A percentile compares a stretch with the other conserved stretches of the same genome.
These are phyloP conservation scores for Ogataea ganodermae DNA, from an alignment of 805 yeast species.

Conservation along the genomic window DNA sequence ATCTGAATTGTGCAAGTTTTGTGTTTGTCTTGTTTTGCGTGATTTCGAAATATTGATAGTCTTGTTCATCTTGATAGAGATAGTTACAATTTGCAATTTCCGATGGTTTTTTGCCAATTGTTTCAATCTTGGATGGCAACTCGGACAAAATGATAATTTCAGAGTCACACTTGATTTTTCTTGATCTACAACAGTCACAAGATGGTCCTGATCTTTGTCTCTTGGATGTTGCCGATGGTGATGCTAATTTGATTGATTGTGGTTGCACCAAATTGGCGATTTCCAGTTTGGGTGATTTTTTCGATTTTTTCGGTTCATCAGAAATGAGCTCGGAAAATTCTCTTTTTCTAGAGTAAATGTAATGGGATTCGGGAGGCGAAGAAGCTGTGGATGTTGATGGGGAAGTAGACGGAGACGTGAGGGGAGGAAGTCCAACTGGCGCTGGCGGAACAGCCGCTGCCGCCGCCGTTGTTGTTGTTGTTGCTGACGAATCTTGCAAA, in stretches of 20 bases:
- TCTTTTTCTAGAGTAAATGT: conserved; percentile 16
- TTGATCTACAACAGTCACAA: conserved; percentile 67
- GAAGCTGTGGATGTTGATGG: not conserved
- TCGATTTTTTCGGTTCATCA: conserved; percentile 12
- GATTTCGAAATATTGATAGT: conserved; percentile 34
- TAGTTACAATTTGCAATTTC: conserved; percentile 35
- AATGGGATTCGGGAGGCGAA: conserved; percentile 1
- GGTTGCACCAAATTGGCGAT: conserved; percentile 24
- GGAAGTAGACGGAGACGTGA: not conserved
- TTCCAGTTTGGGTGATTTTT: conserved; percentile 25
- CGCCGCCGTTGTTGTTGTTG: not conserved
- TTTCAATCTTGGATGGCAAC: conserved; percentile 11
- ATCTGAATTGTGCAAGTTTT: conserved; percentile 29
- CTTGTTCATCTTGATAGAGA: conserved; percentile 24
- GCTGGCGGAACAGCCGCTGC: not conserved
- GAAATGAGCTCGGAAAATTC: not conserved
- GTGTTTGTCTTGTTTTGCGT: conserved; percentile 21
- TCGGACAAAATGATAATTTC: conserved; percentile 43
- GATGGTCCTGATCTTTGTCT: conserved; percentile 75
- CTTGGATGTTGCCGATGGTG: conserved; percentile 34
- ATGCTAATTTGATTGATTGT: conserved; percentile 34
- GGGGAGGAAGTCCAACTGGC: too few relatives aligned
- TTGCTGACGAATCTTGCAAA: too few relatives aligned
- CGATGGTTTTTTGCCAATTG: conserved; percentile 13
- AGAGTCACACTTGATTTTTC: conserved; percentile 77